Percentiles rank a stretch among this genome's conserved stretches.
Evolutionary conservation across 2,329 filamentous ascomycete genomes (phyloP).

Genomic region (Colletotrichum sansevieriae): DNA sequence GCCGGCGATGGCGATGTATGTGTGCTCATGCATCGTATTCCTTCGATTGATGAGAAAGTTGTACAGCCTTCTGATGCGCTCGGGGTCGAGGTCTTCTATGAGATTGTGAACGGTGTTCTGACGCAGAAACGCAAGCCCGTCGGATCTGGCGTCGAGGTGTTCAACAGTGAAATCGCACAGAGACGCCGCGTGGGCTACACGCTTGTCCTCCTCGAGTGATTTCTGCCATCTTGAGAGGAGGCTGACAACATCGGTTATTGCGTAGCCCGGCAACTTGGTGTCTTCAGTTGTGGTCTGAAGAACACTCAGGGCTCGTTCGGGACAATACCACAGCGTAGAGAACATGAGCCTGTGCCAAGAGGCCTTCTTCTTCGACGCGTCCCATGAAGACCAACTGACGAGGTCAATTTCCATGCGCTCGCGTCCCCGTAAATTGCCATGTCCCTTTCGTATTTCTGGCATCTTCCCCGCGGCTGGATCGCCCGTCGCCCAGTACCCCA

Average conservation of each 20-base stretch:
- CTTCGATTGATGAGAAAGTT: slow-evolving; percentile 47
- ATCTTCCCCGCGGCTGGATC: background rate
- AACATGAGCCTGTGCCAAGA: slow-evolving; percentile 53
- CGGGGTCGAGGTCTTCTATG: slow-evolving; percentile 2
- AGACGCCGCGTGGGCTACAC: slow-evolving; percentile 6
- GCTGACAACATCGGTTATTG: slow-evolving; percentile 52
- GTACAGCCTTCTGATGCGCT: slow-evolving; percentile 49
- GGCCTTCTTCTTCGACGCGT: slow-evolving; percentile 6
- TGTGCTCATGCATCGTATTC: slow-evolving; percentile 56
- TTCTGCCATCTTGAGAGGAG: slow-evolving; percentile 47
- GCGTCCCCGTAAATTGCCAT: slow-evolving; percentile 46
- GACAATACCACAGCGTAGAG: slow-evolving; percentile 50
- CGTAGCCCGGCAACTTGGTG: slow-evolving; percentile 53
- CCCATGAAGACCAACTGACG: slow-evolving; percentile 42
- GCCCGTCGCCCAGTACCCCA: background rate
- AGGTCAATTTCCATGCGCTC: slow-evolving; percentile 46
- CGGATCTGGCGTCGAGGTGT: slow-evolving; percentile 37
- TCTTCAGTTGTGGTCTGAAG: slow-evolving; percentile 56
- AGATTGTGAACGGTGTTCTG: slow-evolving; percentile 53
- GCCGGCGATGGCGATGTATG: slow-evolving; percentile 61
- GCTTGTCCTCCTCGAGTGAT: background rate
- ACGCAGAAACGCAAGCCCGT: slow-evolving; percentile 50
- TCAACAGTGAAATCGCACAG: slow-evolving; percentile 45
- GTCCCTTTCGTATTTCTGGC: background rate
- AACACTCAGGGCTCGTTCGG: slow-evolving; percentile 49